Conservation (phyloP, 306 rosid genomes). For the peach (Prunus persica) region Prunus_persica_NCBIv2 NC_034013.1:13292501-13293000, state of each 20-base stretch:
- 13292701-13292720: slow-evolving; percentile 71
- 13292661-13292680: slow-evolving; percentile 84
- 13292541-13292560: slow-evolving; percentile 65
- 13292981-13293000: slow-evolving; percentile 95
- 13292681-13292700: slow-evolving; percentile 76
- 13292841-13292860: slow-evolving; percentile 68
- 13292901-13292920: background rate
- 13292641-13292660: slow-evolving; percentile 71
- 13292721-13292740: slow-evolving; percentile 71
- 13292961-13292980: slow-evolving; percentile 80
- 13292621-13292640: slow-evolving; percentile 93
- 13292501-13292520: slow-evolving; percentile 31
- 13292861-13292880: slow-evolving; percentile 64
- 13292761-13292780: slow-evolving; percentile 80
- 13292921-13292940: background rate
- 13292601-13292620: slow-evolving; percentile 80
- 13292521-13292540: slow-evolving; percentile 70
- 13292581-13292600: slow-evolving; percentile 57
- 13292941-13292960: slow-evolving; percentile 14
- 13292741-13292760: slow-evolving; percentile 82
- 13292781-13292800: slow-evolving; percentile 88
- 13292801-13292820: slow-evolving; percentile 93
- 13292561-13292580: slow-evolving; percentile 73
- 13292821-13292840: slow-evolving; percentile 71
- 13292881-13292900: slow-evolving; percentile 19